Conservation (phyloP, 73 alveolate genomes). For the Symbiodinium pilosum region DNA sequence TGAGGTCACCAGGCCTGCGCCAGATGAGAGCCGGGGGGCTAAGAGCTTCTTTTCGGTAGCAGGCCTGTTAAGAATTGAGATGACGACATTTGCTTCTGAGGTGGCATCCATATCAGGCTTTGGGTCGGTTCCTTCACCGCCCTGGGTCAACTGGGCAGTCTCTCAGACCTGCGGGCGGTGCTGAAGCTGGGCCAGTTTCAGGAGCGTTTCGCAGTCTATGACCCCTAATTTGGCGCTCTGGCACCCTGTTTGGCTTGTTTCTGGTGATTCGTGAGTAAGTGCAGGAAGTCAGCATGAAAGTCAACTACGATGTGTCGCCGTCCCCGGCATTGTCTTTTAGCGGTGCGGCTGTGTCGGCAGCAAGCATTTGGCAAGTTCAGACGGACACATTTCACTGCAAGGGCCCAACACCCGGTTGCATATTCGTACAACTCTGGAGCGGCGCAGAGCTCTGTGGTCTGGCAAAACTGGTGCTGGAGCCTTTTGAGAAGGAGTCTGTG, state of each 20-base stretch:
- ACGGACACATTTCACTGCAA: neutral
- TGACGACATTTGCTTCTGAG: neutral
- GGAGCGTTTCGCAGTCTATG: too few species aligned
- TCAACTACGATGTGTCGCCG: neutral
- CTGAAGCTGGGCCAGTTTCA: conserved; percentile 68
- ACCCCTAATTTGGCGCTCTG: too few species aligned
- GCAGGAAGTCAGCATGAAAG: conserved; percentile 59
- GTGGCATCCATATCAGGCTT: conserved; percentile 50
- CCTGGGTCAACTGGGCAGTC: too few species aligned
- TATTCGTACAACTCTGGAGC: conserved; percentile 70
- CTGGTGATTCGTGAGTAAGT: too few species aligned
- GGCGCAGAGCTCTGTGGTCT: conserved; percentile 78
- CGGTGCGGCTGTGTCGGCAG: conserved; percentile 1
- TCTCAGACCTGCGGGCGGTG: neutral
- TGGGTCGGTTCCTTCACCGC: conserved; percentile 20
- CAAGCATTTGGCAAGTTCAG: conserved; percentile 40
- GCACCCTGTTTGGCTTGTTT: too few species aligned
- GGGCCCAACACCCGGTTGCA: conserved; percentile 33
- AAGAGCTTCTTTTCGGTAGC: neutral
- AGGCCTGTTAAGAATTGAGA: neutral
- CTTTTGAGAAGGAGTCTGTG: neutral
- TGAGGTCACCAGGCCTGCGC: neutral
- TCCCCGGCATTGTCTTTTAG: neutral
- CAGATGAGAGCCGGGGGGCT: neutral
- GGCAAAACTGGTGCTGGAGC: conserved; percentile 37